Conservation (phyloP, 2,329 filamentous ascomycete genomes). For the Teratosphaeria destructans region DNA sequence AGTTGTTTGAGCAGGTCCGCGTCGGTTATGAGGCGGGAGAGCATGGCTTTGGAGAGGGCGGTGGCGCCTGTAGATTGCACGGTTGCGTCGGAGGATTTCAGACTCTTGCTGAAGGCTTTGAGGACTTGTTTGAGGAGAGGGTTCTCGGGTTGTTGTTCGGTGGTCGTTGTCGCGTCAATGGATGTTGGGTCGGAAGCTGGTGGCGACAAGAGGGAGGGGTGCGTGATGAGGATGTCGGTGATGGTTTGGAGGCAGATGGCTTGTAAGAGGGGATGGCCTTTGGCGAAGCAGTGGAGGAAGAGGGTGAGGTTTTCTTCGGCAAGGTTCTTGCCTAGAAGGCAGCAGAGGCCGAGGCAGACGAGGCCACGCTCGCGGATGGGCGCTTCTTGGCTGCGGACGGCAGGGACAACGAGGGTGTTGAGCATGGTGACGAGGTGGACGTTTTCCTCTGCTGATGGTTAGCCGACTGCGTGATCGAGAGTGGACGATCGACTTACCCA, state of each 20-base stretch:
- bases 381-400: slow-evolving; percentile 84
- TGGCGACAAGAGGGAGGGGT: slow-evolving; percentile 67
- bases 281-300: slow-evolving; percentile 92
- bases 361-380: slow-evolving; percentile 86
- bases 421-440: slow-evolving; percentile 92
- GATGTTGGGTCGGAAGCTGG: slow-evolving; percentile 28
- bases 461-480: background rate
- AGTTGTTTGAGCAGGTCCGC: slow-evolving; percentile 68
- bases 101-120: slow-evolving; percentile 75
- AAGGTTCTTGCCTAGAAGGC: slow-evolving; percentile 79
- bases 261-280: slow-evolving; percentile 81
- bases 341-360: slow-evolving; percentile 80
- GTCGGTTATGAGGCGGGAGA: slow-evolving; percentile 68
- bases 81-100: slow-evolving; percentile 60
- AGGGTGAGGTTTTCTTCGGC: slow-evolving; percentile 85
- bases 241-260: slow-evolving; percentile 85
- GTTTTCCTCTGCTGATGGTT: slow-evolving; percentile 54
- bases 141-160: slow-evolving; percentile 30
- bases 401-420: slow-evolving; percentile 91
- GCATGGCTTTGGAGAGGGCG: slow-evolving; percentile 74
- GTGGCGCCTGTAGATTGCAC: slow-evolving; percentile 75
- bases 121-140: slow-evolving; percentile 52
- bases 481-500: slow-evolving; percentile 28
- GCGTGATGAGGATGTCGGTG: slow-evolving; percentile 82
- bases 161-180: slow-evolving; percentile 29